Conservation (phyloP, 108 stramenopile genomes). For the Pseudonitzschia delicatissima region DNA sequence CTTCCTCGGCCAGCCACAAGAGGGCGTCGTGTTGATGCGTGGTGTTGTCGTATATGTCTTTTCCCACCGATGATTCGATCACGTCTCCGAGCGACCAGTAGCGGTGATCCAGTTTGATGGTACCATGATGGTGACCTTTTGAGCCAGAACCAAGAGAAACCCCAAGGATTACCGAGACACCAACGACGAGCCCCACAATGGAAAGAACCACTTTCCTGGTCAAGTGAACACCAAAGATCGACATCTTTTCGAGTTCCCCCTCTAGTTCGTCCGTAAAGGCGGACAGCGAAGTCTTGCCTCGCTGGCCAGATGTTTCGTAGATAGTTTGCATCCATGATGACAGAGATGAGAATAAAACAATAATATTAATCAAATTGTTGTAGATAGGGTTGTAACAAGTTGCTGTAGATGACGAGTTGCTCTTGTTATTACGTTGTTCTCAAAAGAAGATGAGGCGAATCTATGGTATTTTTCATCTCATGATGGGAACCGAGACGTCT, state of each 20-base stretch:
- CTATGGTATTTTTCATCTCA: too few relatives aligned
- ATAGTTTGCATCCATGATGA: too few relatives aligned
- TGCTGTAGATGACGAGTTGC: too few relatives aligned
- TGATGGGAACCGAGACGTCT: too few relatives aligned
- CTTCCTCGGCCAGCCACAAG: neutral
- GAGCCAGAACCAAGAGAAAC: neutral
- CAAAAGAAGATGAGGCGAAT: too few relatives aligned
- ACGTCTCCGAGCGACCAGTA: neutral
- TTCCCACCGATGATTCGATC: neutral
- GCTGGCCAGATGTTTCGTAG: too few relatives aligned
- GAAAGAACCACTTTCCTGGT: neutral
- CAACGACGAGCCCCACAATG: neutral
- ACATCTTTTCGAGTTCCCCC: conserved; percentile 2
- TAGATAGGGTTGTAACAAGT: too few relatives aligned
- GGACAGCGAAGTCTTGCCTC: too few relatives aligned
- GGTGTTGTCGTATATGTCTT: neutral
- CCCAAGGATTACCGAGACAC: neutral
- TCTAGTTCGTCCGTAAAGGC: conserved; percentile 2
- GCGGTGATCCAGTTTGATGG: neutral
- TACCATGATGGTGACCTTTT: neutral
- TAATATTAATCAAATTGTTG: too few relatives aligned
- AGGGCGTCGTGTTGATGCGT: neutral
- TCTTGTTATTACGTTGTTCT: too few relatives aligned
- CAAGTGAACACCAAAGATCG: neutral
- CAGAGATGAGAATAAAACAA: too few relatives aligned